These are phyloP conservation scores for Pythium folliculosum DNA, from an alignment of 352 stramenopile species.

Conservation along the genomic window DNA sequence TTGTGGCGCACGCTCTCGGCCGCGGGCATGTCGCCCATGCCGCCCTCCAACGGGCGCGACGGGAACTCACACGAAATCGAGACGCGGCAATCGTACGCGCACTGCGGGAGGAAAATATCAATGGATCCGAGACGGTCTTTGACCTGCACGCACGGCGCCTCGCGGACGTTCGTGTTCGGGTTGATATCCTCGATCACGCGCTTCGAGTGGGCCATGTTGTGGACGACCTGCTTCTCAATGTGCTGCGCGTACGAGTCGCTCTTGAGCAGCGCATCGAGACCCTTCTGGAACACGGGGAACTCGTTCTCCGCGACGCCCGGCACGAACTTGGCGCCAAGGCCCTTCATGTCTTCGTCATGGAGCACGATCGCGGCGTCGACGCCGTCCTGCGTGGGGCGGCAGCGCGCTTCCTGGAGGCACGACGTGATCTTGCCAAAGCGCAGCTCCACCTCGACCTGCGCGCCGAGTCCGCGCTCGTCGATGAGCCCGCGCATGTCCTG, in stretches of 20 bases:
- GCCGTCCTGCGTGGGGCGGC: conserved; percentile 67
- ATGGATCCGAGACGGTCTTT: conserved; percentile 84
- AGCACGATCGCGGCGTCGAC: conserved; percentile 75
- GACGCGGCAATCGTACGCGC: conserved; percentile 82
- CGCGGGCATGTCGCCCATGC: conserved; percentile 60
- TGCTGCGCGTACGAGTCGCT: conserved; percentile 73
- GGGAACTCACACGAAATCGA: conserved; percentile 86
- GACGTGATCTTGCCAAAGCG: conserved; percentile 83
- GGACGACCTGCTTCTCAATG: conserved; percentile 77
- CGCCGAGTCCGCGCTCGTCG: conserved; percentile 76
- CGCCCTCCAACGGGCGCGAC: conserved; percentile 49
- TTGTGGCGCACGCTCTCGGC: conserved; percentile 77
- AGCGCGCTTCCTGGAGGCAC: conserved; percentile 71
- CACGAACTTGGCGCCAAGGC: conserved; percentile 77
- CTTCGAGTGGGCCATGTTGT: conserved; percentile 77
- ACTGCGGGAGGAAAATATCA: conserved; percentile 87
- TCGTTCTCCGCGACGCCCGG: conserved; percentile 71
- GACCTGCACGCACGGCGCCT: conserved; percentile 61
- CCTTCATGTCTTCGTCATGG: conserved; percentile 75
- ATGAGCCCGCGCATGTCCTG: conserved; percentile 76
- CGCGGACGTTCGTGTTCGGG: conserved; percentile 47
- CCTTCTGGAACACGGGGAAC: conserved; percentile 68
- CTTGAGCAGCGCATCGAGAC: conserved; percentile 67
- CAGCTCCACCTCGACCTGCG: conserved; percentile 83
- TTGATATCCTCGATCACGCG: conserved; percentile 80